phyloP scores from a whole-genome alignment of 2,329 filamentous ascomycete species.

The Helotiales sp. region DNA sequence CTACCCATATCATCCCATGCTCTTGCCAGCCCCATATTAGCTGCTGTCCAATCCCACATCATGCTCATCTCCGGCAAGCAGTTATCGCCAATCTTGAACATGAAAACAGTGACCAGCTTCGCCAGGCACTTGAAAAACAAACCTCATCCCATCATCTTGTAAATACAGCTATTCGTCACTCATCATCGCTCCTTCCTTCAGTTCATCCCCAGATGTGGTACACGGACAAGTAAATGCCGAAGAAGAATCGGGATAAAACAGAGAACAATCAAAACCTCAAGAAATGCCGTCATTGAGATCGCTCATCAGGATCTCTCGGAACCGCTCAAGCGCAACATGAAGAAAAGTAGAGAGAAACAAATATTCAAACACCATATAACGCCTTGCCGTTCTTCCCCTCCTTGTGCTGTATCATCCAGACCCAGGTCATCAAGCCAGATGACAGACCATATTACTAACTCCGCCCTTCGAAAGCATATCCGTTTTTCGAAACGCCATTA shows the following conservation, averaged over 20 bases:
- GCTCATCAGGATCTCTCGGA: neutral
- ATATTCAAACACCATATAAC: conserved; percentile 5
- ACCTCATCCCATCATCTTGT: conserved; percentile 2
- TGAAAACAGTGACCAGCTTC: neutral
- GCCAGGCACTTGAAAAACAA: neutral
- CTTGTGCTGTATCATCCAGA: conserved; percentile 1
- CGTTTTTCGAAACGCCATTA: conserved; percentile 26
- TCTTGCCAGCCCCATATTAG: neutral
- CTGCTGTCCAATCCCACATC: neutral
- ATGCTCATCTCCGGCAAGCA: neutral
- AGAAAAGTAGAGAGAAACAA: no score
- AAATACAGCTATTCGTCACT: conserved; percentile 1
- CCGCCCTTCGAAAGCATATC: conserved; percentile 16
- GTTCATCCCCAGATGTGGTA: neutral
- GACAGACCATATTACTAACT: conserved; percentile 17
- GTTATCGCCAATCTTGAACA: neutral
- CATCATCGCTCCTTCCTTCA: neutral
- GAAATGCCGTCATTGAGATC: neutral
- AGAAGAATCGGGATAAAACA: neutral
- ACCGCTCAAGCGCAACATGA: neutral
- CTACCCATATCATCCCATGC: neutral
- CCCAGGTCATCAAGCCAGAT: neutral
- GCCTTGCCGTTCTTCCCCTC: neutral
- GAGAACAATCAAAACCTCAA: neutral
- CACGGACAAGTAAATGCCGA: conserved; percentile 1